These are phyloP conservation scores for Chaetoceros tenuissimus DNA, from an alignment of 108 stramenopile species.

Conservation along the genomic window DNA sequence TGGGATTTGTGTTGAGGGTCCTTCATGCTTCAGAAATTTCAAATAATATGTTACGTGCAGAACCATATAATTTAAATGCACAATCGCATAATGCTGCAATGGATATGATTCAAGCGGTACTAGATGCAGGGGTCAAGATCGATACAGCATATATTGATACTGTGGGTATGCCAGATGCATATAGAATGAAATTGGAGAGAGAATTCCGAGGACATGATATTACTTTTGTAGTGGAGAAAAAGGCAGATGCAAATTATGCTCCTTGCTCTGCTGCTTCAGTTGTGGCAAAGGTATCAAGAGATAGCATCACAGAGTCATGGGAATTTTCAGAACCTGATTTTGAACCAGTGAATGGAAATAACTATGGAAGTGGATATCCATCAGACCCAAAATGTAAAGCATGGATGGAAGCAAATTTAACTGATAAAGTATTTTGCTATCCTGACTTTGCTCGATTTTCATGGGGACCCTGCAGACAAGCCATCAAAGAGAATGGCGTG, in stretches of 20 bases:
- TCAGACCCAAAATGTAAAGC: conserved; percentile 61
- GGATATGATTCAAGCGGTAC: conserved; percentile 60
- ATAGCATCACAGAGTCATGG: conserved; percentile 51
- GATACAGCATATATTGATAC: conserved; percentile 75
- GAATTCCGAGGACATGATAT: conserved; percentile 52
- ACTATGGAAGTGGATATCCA: conserved; percentile 56
- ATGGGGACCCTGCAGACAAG: conserved; percentile 64
- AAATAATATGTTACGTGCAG: conserved; percentile 68
- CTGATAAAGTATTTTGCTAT: conserved; percentile 67
- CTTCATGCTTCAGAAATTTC: conserved; percentile 73
- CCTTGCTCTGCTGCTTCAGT: conserved; percentile 78
- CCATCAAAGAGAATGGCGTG: conserved; percentile 28
- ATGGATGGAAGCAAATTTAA: conserved; percentile 51
- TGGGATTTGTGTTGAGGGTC: conserved; percentile 69
- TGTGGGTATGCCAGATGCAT: conserved; percentile 67
- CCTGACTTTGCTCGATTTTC: conserved; percentile 68
- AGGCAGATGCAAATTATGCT: conserved; percentile 90
- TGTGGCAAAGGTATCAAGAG: conserved; percentile 77
- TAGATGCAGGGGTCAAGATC: conserved; percentile 51
- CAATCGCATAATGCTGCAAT: conserved; percentile 79
- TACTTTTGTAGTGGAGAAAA: conserved; percentile 83
- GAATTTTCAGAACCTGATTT: conserved; percentile 39
- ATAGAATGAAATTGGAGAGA: conserved; percentile 51
- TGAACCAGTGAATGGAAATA: conserved; percentile 9
- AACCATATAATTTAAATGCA: conserved; percentile 81